A percentile compares a stretch with the other conserved stretches of the same genome.
Conservation (phyloP, 495 filamentous ascomycete species). For the Aspergillus cavernicola region DNA sequence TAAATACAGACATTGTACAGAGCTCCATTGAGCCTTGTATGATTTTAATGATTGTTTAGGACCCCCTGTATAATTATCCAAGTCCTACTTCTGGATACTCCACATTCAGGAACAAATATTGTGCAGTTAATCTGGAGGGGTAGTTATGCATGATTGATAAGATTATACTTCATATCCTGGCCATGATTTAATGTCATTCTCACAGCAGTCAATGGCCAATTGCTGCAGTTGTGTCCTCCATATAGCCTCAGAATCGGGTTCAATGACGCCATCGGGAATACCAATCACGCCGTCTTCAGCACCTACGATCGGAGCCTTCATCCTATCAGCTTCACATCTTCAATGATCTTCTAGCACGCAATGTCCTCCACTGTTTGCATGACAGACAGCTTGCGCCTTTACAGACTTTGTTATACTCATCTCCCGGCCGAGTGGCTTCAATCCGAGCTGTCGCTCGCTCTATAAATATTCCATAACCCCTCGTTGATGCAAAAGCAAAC, state of each 20-base stretch:
- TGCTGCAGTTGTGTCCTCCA: too few relatives aligned
- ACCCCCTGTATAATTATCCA: too few relatives aligned
- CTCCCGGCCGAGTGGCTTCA: conserved; percentile 6
- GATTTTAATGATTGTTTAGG: too few relatives aligned
- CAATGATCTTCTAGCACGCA: conserved; percentile 17
- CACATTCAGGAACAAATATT: background rate
- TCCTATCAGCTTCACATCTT: conserved; percentile 10
- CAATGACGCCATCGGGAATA: conserved; percentile 12
- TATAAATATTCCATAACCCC: conserved; percentile 8
- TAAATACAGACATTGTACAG: too few relatives aligned
- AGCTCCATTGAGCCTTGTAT: too few relatives aligned
- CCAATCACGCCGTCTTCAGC: conserved; percentile 8
- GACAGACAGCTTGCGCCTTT: background rate
- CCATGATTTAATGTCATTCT: too few relatives aligned
- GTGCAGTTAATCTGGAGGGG: background rate
- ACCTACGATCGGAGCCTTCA: background rate
- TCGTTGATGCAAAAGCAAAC: background rate
- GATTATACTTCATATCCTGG: background rate
- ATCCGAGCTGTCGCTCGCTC: background rate
- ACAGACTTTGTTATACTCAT: background rate
- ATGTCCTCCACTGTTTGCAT: conserved; percentile 23
- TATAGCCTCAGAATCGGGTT: background rate
- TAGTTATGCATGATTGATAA: background rate
- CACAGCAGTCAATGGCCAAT: too few relatives aligned
- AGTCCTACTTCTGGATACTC: too few relatives aligned